Base-by-base conservation (phyloP, 2,329 filamentous ascomycete species). In the Diaporthe caulivora region DNA sequence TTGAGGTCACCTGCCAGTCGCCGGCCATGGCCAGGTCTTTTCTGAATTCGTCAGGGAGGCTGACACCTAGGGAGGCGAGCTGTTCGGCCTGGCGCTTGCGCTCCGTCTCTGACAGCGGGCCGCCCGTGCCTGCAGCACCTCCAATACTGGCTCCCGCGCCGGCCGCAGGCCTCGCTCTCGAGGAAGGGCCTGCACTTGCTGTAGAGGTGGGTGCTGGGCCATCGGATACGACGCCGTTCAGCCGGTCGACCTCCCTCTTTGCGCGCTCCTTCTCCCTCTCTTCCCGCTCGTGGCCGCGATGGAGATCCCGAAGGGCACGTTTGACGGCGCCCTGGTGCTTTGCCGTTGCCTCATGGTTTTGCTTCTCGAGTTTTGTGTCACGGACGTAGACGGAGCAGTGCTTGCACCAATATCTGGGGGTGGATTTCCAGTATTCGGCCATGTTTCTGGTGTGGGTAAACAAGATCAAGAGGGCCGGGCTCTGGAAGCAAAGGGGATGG, bases 391-490 rank as follows among this genome's bases (percentile, higher is more conserved):
- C 90, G 80, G 91, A 91, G 89, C 97, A 99, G 87, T 98, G 94
- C 83, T 98, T 98, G 90, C 97, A 99, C 95, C 95, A 98, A 86
- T 97, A 97, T 81, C 93, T 96, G 8, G 95, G 95, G 82, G 95
- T 98, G 26, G 96, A 98, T 83, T 98, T 98, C 97, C 97, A 98
- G 85, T 98, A 97, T 87, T 98, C 97, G 0, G 97, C 92, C 97
- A 99, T 98, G 64, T 11, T 77, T 72, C 42, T 18, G 54, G 15
- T 11, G 21, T 13, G 18, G 26, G 15, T 13, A 18, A 18, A 47
- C 34, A 24, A 18, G 7, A 21, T 29, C 29, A 10, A 24, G 26
- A 26, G 11, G 29, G 55, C 29, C 31, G 34, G 49, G 9, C 31
- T 40, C 60, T 40, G 37, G 37, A 40, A 31, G 42, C 31, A 24